Evolutionary conservation across 345 rosid species (phyloP), one percentile per base, ranked within the genome.

Genomic region (Eucalyptus fibrosa): DNA sequence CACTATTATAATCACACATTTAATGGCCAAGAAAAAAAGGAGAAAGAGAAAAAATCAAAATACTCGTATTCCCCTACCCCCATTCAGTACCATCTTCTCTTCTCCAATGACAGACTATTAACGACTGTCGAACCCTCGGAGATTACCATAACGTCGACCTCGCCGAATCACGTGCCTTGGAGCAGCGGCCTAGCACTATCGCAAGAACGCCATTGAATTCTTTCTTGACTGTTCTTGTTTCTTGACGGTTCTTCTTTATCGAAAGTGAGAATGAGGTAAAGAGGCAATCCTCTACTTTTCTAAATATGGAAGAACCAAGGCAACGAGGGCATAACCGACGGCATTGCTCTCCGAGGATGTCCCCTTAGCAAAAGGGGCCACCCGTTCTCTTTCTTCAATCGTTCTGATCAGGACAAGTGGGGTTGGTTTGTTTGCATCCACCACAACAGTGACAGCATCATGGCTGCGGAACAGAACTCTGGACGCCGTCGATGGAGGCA

Each of bases 391-490:
- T 51, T 18, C 56, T 53, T 53, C 4, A 28, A 11, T 28, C n/a
- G 67, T 60, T 60, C n/a, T 60, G 67, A 0, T 7, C 34, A 65
- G 72, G 77, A 65, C 40, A 65, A 65, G 37, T 15, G 56, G 77
- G 77, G 37, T 7, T 65, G 40, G 5, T 7, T 65, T 12, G 37
- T 15, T n/a, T 8, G 77, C 37, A n/a, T 65, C 37, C 37, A 16
- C 6, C 21, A n/a, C 6, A 4, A 15, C 21, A 15, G 21, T 15
- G 77, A 2, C 30, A 0, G 37, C 77, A 65, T n/a, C 77, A 2
- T 65, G 37, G 37, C 5, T 28, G 1, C 69, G 17, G 69, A 62
- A 28, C 9, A 8, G 69, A 2, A 28, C 32, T 62, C 69, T 28
- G 37, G 37, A 11, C 10, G 19, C 4, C 37, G 40, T 65, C 21